Evolutionary conservation across 2,329 filamentous ascomycete genomes (phyloP).

Genomic region (Xylaria sp.): DNA sequence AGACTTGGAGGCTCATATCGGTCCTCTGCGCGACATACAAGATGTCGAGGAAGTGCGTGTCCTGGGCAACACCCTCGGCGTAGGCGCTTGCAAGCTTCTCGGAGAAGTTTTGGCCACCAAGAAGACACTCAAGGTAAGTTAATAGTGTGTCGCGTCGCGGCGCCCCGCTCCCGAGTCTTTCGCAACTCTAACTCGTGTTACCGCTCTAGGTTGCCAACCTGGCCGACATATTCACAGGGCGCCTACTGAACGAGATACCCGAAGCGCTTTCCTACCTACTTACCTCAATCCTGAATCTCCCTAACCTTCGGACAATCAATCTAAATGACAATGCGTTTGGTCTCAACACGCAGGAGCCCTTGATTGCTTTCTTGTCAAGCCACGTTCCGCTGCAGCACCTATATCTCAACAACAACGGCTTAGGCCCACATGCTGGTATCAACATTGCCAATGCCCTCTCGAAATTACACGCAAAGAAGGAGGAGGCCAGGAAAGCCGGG

Average conservation of each 20-base stretch:
- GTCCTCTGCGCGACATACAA: conserved; percentile 74
- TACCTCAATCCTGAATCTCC: conserved; percentile 84
- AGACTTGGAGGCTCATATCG: conserved; percentile 86
- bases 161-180: not conserved
- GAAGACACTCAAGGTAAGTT: conserved; percentile 76
- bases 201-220: conserved; percentile 77
- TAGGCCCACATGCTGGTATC: conserved; percentile 90
- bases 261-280: conserved; percentile 87
- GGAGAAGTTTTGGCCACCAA: conserved; percentile 86
- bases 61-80: conserved; percentile 90
- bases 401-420: conserved; percentile 97
- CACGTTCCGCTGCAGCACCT: conserved; percentile 93
- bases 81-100: conserved; percentile 86
- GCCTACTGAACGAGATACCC: conserved; percentile 92
- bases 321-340: conserved; percentile 98
- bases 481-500: conserved; percentile 75
- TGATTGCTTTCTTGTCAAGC: conserved; percentile 88
- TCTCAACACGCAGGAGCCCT: conserved; percentile 90
- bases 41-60: conserved; percentile 87
- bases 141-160: not conserved
- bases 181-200: conserved; percentile 24
- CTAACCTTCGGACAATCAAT: conserved; percentile 89
- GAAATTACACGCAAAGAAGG: conserved; percentile 84
- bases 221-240: conserved; percentile 96
- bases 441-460: conserved; percentile 89